Conservation (phyloP, 139 green algal species). For the Tetradesmus lagerheimii region DNA sequence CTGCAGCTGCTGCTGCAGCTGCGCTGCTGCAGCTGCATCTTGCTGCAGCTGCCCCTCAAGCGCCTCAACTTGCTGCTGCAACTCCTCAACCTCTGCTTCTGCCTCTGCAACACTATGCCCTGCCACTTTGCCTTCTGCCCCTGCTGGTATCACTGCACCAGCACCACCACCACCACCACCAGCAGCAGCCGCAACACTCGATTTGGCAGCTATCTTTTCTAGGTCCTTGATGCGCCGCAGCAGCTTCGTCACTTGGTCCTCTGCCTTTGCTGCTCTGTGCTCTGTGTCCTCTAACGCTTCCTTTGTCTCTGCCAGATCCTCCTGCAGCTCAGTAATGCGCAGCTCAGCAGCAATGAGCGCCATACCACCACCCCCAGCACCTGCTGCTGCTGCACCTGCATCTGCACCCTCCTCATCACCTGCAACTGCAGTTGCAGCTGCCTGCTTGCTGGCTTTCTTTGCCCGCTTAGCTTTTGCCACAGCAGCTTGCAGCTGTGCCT, state of each 20-base stretch:
- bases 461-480: background rate
- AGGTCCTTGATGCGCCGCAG: background rate
- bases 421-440: slow-evolving; percentile 3
- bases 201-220: background rate
- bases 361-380: background rate
- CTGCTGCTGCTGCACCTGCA: background rate
- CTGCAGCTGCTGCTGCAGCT: background rate
- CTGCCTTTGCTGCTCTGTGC: background rate
- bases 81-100: background rate
- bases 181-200: background rate
- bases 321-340: background rate
- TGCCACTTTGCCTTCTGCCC: background rate
- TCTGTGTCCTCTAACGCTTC: background rate
- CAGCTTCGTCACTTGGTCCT: background rate
- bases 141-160: background rate
- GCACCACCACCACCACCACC: background rate
- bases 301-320: background rate
- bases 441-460: background rate
- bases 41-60: background rate
- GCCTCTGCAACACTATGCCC: background rate
- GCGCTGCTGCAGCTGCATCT: background rate
- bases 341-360: background rate
- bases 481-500: background rate
- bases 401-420: background rate
- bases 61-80: background rate